Percentiles rank a stretch among this genome's conserved stretches.
These are phyloP conservation scores for Ophiostoma piceae DNA, from an alignment of 2,329 filamentous ascomycete genomes.

Conservation along the genomic window DNA sequence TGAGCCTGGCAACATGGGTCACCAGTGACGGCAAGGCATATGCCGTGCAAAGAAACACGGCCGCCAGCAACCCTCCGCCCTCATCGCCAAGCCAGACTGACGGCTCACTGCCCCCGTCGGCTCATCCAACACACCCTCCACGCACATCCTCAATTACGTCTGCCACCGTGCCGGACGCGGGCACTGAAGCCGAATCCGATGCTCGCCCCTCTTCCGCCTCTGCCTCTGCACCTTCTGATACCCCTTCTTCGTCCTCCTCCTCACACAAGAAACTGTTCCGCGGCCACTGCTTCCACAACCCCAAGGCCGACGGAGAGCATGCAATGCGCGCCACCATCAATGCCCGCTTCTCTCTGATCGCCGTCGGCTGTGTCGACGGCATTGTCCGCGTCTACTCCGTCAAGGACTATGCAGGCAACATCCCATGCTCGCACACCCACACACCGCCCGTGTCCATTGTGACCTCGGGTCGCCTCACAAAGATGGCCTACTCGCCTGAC, in stretches of 20 bases:
- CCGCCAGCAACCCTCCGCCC: neutral
- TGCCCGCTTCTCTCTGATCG: slow-evolving; percentile 88
- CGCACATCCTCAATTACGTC: neutral
- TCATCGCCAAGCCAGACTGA: neutral
- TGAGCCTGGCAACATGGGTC: slow-evolving; percentile 93
- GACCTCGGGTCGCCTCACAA: slow-evolving; percentile 66
- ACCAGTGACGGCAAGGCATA: slow-evolving; percentile 83
- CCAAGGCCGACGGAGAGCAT: slow-evolving; percentile 52
- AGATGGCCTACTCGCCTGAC: slow-evolving; percentile 83
- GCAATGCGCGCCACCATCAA: slow-evolving; percentile 80
- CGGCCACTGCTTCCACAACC: slow-evolving; percentile 84
- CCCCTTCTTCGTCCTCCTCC: slow-evolving; percentile 17
- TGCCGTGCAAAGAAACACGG: slow-evolving; percentile 67
- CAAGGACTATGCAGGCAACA: slow-evolving; percentile 87
- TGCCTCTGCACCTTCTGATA: slow-evolving; percentile 4
- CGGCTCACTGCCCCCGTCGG: neutral
- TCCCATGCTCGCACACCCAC: slow-evolving; percentile 78
- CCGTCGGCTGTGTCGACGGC: slow-evolving; percentile 75
- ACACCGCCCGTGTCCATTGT: slow-evolving; percentile 60
- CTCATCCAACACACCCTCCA: neutral
- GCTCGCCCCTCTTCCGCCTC: neutral
- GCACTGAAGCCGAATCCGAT: neutral
- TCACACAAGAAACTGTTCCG: slow-evolving; percentile 67
- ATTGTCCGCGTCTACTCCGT: slow-evolving; percentile 85
- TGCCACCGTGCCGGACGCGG: neutral